Base-by-base conservation (phyloP, 2,329 filamentous ascomycete species). In the Hymenoscyphus repandus region DNA sequence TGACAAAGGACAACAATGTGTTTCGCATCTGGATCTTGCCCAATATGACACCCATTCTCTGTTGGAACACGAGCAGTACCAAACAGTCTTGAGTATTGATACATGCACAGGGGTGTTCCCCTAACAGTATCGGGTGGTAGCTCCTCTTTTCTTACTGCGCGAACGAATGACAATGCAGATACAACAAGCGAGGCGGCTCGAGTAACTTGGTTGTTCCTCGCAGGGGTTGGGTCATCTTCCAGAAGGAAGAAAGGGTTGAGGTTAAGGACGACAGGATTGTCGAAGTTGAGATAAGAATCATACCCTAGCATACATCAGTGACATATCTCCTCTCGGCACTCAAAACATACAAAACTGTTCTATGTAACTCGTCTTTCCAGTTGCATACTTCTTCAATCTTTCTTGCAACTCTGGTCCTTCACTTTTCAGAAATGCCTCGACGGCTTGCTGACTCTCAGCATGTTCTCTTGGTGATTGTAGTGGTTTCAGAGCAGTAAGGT, bases 191-290 rank as follows among this genome's bases (percentile, higher is more conserved):
- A 97, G 0, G 93, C 92, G 10, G 93, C 91, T 50, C 93, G 83
- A 17, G 90, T 97, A 58, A 97, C 90, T 69, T 99, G 93, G 66
- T 97, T 93, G 71, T 96, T 96, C 57, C 93, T 82, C 41, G 92
- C 91, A 2, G 93, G 93, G 1, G 93, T 99, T 0, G 93, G 93
- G 64, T 99, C 93, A 74, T 99, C 93, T 70, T 96, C 93, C 47
- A 99, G 77, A 50, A 99, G 75, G 73, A 99, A 99, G 72, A 99
- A 99, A 0, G 93, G 93, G 65, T 99, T 99, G 58, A 99, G 74
- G 70, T 99, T 97, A 59, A 99, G 79, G 37, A 99, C 93, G 37
- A 99, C 93, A 0, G 93, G 91, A 64, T 96, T 97, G 67, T 97
- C 93, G 66, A 86, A 99, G 72, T 97, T 97, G 56, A 99, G 77